Evolutionary conservation across 192 early-diverging fungal genomes (phyloP).

Genomic region (Coemansia sp.): DNA sequence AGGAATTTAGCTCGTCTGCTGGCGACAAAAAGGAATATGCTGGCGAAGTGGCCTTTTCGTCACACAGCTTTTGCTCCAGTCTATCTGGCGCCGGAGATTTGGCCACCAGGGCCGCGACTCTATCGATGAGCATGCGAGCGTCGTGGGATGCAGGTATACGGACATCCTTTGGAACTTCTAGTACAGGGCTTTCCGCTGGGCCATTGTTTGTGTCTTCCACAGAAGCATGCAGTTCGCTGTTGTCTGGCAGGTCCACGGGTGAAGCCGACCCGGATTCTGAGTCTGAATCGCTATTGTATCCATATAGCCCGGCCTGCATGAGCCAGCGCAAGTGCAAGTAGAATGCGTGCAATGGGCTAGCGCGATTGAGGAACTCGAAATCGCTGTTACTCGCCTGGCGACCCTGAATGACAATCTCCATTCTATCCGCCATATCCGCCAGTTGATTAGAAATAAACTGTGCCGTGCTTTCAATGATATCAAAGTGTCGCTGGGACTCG

Average conservation of each 20-base stretch:
- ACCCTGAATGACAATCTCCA: constrained; percentile 75
- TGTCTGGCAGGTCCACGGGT: not conserved
- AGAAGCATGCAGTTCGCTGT: not conserved
- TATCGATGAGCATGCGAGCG: constrained; percentile 24
- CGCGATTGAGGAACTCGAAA: constrained; percentile 70
- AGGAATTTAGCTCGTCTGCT: constrained; percentile 16
- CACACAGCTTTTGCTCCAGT: constrained; percentile 26
- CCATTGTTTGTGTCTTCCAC: not conserved
- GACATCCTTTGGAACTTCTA: constrained; percentile 14
- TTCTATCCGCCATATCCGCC: constrained; percentile 56
- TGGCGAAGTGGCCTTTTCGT: constrained; percentile 29
- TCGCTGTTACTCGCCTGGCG: constrained; percentile 72
- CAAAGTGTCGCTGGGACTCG: constrained; percentile 59
- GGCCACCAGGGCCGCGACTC: constrained; percentile 29
- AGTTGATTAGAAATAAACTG: constrained; percentile 62
- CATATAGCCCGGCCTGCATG: constrained; percentile 63
- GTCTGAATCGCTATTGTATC: constrained; percentile 39
- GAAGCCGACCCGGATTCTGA: constrained; percentile 17
- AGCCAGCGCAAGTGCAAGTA: constrained; percentile 70
- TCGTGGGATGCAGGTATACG: constrained; percentile 14
- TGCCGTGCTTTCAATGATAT: constrained; percentile 73
- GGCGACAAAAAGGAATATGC: constrained; percentile 36
- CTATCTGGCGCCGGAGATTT: constrained; percentile 18
- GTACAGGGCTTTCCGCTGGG: not conserved
- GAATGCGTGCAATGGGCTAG: constrained; percentile 65